Percentiles rank a stretch among this genome's conserved stretches.
These are phyloP conservation scores for Saccharomycopsis vini DNA, from an alignment of 805 yeast species.

Conservation along the genomic window DNA sequence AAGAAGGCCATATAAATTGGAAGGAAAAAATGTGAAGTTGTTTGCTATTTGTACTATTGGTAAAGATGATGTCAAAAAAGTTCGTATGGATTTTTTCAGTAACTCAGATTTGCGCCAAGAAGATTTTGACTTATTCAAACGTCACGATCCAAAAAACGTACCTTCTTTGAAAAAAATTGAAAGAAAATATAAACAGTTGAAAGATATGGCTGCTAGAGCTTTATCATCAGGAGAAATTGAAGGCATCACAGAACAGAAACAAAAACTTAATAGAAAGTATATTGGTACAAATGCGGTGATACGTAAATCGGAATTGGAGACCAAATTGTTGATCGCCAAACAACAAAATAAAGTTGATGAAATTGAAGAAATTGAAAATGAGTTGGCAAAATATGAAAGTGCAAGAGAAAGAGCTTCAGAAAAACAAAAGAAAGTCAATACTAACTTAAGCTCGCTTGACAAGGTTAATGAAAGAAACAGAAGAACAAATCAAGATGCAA, in stretches of 20 bases:
- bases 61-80: conserved; percentile 54
- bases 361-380: conserved; percentile 38
- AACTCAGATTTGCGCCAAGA: conserved; percentile 63
- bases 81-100: conserved; percentile 72
- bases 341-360: conserved; percentile 43
- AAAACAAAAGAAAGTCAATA: conserved; percentile 29
- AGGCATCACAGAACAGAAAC: conserved; percentile 63
- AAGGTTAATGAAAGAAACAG: conserved; percentile 81
- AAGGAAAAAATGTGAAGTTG: conserved; percentile 42
- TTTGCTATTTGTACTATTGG: conserved; percentile 79
- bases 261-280: conserved; percentile 46
- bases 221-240: conserved; percentile 69
- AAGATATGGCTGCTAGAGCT: conserved; percentile 52
- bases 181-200: conserved; percentile 54
- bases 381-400: conserved; percentile 35
- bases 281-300: conserved; percentile 70
- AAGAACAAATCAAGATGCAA: conserved; percentile 63
- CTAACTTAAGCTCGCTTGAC: conserved; percentile 40
- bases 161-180: conserved; percentile 61
- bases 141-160: conserved; percentile 44
- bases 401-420: conserved; percentile 31
- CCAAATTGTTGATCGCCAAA: conserved; percentile 65
- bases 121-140: conserved; percentile 66
- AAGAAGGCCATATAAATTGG: conserved; percentile 40
- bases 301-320: conserved; percentile 61